Evolutionary conservation across 108 stramenopile species (phyloP), one percentile per base, ranked within the genome.

Genomic region (Nitzschia sp.): DNA sequence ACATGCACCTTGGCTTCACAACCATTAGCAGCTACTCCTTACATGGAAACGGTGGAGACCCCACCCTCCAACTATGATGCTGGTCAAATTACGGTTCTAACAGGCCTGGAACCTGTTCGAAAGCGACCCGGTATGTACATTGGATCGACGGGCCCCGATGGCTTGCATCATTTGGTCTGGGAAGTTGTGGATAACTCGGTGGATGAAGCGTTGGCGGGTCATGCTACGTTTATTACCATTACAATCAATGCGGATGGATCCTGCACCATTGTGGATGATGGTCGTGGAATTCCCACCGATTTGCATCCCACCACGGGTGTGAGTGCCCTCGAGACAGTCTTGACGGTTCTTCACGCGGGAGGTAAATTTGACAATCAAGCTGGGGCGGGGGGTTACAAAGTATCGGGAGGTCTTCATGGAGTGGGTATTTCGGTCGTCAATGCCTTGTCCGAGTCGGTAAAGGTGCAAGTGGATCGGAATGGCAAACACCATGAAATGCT

Each of bases 41-140:
- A 1, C 5, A 34, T 34, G 29, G 29, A 1, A 34, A 3, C 29
- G 3, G 29, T 34, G 1, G 29, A 34, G 29, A 5, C 29, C 29
- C 29, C 29, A 34, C 5, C 29, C 29, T 48, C 46, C 46, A 48
- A 51, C 8, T 97, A 97, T 71, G 90, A 84, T 25, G 97, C 97
- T 15, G 85, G 82, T 54, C 92, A 95, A 83, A 98, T 98, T 70
- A 95, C 94, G 22, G 97, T 98, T n/a, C 76, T 98, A 55, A 81
- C 81, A 25, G 97, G 97, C 3, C 83, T 98, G 29, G 97, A 96
- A 48, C 95, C 97, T 6, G 97, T 98, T 39, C 84, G 97, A 20
- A 96, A 96, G 69, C 82, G 97, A 39, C 97, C 97, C 2, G 97
- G 95, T 58, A 93, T 93, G 92, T 97, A 97, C 77, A 95, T 97